phyloP scores from a whole-genome alignment of 495 filamentous ascomycete species.

The Penicillium silybi region DNA sequence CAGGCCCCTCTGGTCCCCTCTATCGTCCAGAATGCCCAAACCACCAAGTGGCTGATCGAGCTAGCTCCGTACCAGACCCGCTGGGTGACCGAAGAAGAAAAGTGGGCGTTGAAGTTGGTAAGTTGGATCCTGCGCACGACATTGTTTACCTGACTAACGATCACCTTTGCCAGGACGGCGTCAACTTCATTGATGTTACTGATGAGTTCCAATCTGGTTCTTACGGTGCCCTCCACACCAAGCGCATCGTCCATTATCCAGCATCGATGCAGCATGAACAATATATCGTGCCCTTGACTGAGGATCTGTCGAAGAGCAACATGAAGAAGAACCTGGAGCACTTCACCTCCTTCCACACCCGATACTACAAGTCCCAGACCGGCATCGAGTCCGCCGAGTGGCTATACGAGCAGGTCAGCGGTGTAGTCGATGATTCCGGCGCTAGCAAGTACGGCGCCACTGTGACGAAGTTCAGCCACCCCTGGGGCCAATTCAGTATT shows the following conservation, averaged over 20 bases:
- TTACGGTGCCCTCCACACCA: conserved; percentile 28
- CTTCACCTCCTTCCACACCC: conserved; percentile 79
- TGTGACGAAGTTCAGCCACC: conserved; percentile 71
- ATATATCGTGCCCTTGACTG: conserved; percentile 62
- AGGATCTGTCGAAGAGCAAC: conserved; percentile 65
- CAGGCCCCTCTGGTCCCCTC: conserved; percentile 33
- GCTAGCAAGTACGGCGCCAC: conserved; percentile 64
- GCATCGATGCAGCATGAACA: conserved; percentile 59
- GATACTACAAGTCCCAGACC: conserved; percentile 84
- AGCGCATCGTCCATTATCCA: conserved; percentile 55
- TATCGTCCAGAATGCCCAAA: conserved; percentile 27
- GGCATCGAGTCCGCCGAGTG: conserved; percentile 87
- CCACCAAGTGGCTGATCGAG: conserved; percentile 74
- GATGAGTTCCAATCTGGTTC: conserved; percentile 44
- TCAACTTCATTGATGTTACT: conserved; percentile 95
- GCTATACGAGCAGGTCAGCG: conserved; percentile 73
- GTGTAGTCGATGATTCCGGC: conserved; percentile 64
- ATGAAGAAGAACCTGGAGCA: conserved; percentile 75
- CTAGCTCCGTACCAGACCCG: conserved; percentile 74
- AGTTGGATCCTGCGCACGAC: conserved; percentile 16
- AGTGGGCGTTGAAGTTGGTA: conserved; percentile 86
- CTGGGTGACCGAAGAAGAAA: conserved; percentile 92
- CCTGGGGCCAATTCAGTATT: conserved; percentile 86
- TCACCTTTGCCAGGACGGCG: conserved; percentile 55
- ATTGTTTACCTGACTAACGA: not conserved